Conservation (phyloP, 2,329 filamentous ascomycete genomes). For the Cordyceps javanica region DNA sequence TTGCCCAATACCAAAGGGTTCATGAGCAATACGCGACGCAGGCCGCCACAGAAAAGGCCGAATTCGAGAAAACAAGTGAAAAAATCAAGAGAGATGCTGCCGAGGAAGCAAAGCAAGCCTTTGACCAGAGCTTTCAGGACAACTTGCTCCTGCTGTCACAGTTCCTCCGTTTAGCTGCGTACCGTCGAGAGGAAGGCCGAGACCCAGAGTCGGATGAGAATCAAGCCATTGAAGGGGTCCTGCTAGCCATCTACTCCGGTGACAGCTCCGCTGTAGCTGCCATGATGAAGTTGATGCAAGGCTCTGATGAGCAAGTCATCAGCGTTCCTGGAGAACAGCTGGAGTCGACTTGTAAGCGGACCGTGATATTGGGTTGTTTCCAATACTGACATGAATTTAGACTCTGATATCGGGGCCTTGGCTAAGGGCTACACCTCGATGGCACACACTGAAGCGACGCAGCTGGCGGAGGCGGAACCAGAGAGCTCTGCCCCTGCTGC, state of each 20-base stretch:
- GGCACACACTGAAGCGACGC: conserved; percentile 26
- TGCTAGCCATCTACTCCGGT: conserved; percentile 73
- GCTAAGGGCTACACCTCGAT: conserved; percentile 46
- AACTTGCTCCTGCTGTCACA: conserved; percentile 68
- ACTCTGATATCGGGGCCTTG: conserved; percentile 36
- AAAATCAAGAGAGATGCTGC: conserved; percentile 49
- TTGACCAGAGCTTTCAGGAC: conserved; percentile 52
- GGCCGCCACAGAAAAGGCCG: conserved; percentile 51
- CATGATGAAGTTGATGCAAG: conserved; percentile 72
- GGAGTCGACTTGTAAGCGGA: conserved; percentile 62
- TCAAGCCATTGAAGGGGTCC: conserved; percentile 72
- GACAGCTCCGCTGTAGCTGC: conserved; percentile 67
- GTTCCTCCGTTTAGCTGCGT: conserved; percentile 73
- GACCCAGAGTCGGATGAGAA: conserved; percentile 64
- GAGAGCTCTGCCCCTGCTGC: conserved; percentile 34
- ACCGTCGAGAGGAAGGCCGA: conserved; percentile 64
- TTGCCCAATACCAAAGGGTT: conserved; percentile 67
- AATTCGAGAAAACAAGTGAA: conserved; percentile 52
- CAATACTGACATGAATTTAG: conserved; percentile 18
- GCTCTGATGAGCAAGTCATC: conserved; percentile 58
- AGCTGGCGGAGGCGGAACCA: conserved; percentile 52
- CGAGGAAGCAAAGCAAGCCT: conserved; percentile 44
- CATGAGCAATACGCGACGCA: conserved; percentile 64
- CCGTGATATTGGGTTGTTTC: neutral
- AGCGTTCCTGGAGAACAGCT: conserved; percentile 60